Base-by-base conservation (phyloP, 2,329 filamentous ascomycete species). In the Trichoderma koningii region DNA sequence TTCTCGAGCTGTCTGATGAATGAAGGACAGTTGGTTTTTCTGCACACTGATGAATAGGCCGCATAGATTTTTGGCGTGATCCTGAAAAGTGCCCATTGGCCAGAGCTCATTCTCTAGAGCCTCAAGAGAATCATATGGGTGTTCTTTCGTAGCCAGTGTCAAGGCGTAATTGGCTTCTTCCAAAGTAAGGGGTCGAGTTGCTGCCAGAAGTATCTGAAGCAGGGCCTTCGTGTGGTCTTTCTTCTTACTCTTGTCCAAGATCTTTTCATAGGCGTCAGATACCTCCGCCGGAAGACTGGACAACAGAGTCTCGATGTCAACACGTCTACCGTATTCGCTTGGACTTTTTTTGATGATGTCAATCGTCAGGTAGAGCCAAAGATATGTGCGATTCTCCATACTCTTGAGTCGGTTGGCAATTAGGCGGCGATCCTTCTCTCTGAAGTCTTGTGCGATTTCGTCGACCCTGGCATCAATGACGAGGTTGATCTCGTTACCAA, bases 341-440 rank as follows among this genome's bases (percentile, higher is more conserved):
- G 55, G 56, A 3, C 44, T 68, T 3, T 65, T 50, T 6, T 72
- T 51, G 34, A 79, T 73, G 3, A 76, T 68, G 10, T 74, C 66
- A 2, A 80, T 67, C 0, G 69, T 76, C 0, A 79, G 72, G 64
- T 72, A 63, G 1, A 79, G 70, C 78, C 78, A 80, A 0, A 80
- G 72, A 66, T 80, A 80, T 1, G 77, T 80, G 10, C 74, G 71
- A 30, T 78, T 69, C 2, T 71, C 60, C 55, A 73, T 70, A 17
- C 55, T 3, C n/a, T 70, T 73, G 0, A 80, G 71, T 4, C 70
- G 59, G 4, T 73, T 57, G 3, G 67, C 28, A 12, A 78, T 66
- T 3, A 65, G 44, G 5, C 56, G 21, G 7, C 66, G 55, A 1
- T 73, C 59, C 1, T 69, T 56, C 2, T 63, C 38, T 2, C 48